Base-by-base conservation (phyloP, 1,284 basidiomycete species). In the Malassezia psittaci region DNA sequence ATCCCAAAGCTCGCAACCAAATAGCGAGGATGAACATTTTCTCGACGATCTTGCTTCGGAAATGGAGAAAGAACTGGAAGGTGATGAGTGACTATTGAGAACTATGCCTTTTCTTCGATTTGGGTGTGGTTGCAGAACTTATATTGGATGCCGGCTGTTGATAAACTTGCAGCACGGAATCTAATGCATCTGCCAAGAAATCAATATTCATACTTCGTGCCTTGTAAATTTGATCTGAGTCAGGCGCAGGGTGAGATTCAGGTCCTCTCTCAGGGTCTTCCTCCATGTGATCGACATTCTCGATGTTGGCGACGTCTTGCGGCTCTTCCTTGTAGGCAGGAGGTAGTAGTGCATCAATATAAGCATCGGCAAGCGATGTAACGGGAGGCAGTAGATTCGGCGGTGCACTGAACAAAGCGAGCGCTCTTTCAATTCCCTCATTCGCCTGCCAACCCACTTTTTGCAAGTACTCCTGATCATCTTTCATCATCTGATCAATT, bases 311-410 rank as follows among this genome's bases (percentile, higher is more conserved):
- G 4, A 4, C 24, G 24, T 29, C 24, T 29, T 29, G 24, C 24
- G 24, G 24, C 24, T 29, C 24, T 29, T 29, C 24, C 24, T 7
- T 29, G 8, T n/a, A 32, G 10, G 81, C 82, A 7, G 78, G 64
- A 47, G 78, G 79, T 60, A 91, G 77, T 67, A 88, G 82, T 46
- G 81, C 78, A 43, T 80, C 79, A 67, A 91, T 80, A 64, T 90
- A 77, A 15, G 83, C 77, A 35, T 86, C 83, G 71, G 87, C 91
- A 40, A 93, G 75, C 47, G 79, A 78, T 47, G 84, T 81, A 53
- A 90, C 77, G 5, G 88, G 83, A 13, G 89, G 88, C 65, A 88
- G 80, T 46, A 88, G 80, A 76, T 90, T 86, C 32, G 85, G 82
- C 5, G 89, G 85, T 3, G 80, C 81, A 59, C 85, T 82, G 67